Evolutionary conservation across 371 early-diverging fungal species (phyloP), one percentile per base, ranked within the genome.

Genomic region (Actinomortierella ambigua): DNA sequence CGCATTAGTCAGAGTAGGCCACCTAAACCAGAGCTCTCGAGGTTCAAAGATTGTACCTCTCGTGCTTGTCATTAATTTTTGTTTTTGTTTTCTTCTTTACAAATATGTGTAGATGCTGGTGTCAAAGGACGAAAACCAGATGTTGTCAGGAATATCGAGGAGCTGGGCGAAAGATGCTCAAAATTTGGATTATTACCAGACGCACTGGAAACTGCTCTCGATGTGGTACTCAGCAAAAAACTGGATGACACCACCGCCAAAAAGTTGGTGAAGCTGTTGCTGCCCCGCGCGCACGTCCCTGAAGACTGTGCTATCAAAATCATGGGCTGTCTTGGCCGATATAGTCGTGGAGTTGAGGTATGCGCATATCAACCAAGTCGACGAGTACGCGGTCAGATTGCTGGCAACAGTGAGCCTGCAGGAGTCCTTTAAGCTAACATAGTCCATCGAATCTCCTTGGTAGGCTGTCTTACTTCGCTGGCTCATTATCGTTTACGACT

Each of bases 401-500:
- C n/a, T n/a, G n/a, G n/a, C n/a, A n/a, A n/a, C n/a, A n/a, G n/a
- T n/a, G n/a, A n/a, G n/a, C n/a, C n/a, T n/a, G n/a, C n/a, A n/a
- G n/a, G n/a, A n/a, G n/a, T n/a, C n/a, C n/a, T n/a, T n/a, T n/a
- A n/a, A n/a, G n/a, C n/a, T n/a, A n/a, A n/a, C n/a, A n/a, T n/a
- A n/a, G n/a, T n/a, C n/a, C n/a, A n/a, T n/a, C n/a, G n/a, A n/a
- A 20, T 43, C 39, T 47, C 23, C 23, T 20, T 55, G 59, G 24
- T 63, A 80, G 82, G 73, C 70, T 1, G 52, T 55, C 13, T 49
- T 83, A 15, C 59, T 84, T 43, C 73, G 69, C 49, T 86, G 86
- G 86, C 51, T 76, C 3, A 77, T 84, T 7, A 46, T 77, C 15
- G 64, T 86, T 3, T 86, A 80, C 51, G 83, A 84, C 23, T 56